Evolutionary conservation across 306 rosid genomes (phyloP).

Genomic region (Lupinus albus): DNA sequence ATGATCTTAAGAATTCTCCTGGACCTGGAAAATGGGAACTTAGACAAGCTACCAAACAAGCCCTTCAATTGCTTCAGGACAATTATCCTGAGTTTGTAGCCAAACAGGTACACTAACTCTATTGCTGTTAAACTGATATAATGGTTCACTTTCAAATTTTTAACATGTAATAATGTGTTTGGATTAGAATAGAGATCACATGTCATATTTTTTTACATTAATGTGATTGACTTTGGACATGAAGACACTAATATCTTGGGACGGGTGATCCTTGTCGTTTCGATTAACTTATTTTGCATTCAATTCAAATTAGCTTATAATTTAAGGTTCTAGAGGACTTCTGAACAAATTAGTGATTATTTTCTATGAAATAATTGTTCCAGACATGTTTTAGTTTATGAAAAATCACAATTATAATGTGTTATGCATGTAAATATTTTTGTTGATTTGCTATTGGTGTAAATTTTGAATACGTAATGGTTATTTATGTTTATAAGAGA

Average conservation of each 20-base stretch:
- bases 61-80: slow-evolving; percentile 67
- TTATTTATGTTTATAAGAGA: too few species aligned
- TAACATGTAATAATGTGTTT: background rate
- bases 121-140: background rate
- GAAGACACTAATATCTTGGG: too few species aligned
- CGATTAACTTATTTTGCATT: too few species aligned
- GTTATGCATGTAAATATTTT: background rate
- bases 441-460: too few species aligned
- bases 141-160: background rate
- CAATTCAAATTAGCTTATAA: background rate
- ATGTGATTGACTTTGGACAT: too few species aligned
- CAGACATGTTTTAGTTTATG: background rate
- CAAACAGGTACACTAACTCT: slow-evolving; percentile 56
- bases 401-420: background rate
- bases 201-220: too few species aligned
- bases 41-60: slow-evolving; percentile 74
- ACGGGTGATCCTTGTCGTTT: too few species aligned
- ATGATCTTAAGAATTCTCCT: slow-evolving; percentile 70
- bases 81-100: slow-evolving; percentile 79
- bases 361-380: background rate
- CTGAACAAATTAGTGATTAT: background rate
- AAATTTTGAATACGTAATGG: too few species aligned
- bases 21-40: slow-evolving; percentile 73
- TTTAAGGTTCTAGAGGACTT: background rate
- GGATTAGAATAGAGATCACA: too few species aligned